Conservation (phyloP, 2,329 filamentous ascomycete genomes). For the Neocatenulostroma microsporum region DNA sequence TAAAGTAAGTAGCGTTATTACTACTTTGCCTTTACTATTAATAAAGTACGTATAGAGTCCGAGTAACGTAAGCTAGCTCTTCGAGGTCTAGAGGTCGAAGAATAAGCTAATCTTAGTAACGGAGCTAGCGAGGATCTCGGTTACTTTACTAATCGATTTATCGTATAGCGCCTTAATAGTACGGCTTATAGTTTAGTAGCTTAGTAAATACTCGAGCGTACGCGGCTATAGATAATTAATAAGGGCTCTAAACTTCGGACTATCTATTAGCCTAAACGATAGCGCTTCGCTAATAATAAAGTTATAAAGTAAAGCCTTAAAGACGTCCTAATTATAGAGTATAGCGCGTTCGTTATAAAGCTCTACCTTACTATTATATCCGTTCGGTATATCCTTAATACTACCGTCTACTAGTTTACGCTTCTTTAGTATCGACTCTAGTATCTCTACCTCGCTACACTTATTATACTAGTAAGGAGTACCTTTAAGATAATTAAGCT, state of each 20-base stretch:
- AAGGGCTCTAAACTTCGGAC: slow-evolving; percentile 2
- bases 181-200: slow-evolving; percentile 4
- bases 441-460: too few species aligned
- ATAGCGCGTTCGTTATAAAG: slow-evolving; percentile 1
- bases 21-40: slow-evolving; percentile 5
- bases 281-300: slow-evolving; percentile 1
- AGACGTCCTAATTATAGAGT: background rate
- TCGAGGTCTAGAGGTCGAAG: slow-evolving; percentile 19
- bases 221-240: slow-evolving; percentile 6
- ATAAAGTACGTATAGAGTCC: slow-evolving; percentile 14
- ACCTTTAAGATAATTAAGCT: too few species aligned
- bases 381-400: too few species aligned
- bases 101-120: slow-evolving; percentile 8
- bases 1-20: slow-evolving; percentile 9
- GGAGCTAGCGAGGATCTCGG: slow-evolving; percentile 2
- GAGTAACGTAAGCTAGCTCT: slow-evolving; percentile 10
- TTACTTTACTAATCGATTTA: slow-evolving; percentile 3
- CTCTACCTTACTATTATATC: too few species aligned
- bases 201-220: slow-evolving; percentile 3
- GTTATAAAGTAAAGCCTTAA: slow-evolving; percentile 3
- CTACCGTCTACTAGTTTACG: too few species aligned
- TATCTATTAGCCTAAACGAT: background rate
- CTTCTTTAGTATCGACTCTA: too few species aligned
- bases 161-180: slow-evolving; percentile 4
- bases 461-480: too few species aligned